Evolutionary conservation across 2,329 filamentous ascomycete genomes (phyloP).

Genomic region (Botryotinia convoluta): DNA sequence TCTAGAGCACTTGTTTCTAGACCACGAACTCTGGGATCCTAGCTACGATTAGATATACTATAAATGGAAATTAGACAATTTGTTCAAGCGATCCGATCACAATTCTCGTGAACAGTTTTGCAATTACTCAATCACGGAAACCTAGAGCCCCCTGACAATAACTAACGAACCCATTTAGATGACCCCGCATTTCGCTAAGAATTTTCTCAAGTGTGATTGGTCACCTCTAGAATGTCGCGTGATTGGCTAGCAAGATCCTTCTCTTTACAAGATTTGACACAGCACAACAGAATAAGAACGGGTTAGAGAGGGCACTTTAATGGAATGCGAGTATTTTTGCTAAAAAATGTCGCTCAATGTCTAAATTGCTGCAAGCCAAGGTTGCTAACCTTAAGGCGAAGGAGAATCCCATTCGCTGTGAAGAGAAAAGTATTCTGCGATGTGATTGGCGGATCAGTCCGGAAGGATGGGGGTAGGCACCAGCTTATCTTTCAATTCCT

Average conservation of each 20-base stretch:
- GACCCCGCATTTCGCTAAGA: neutral
- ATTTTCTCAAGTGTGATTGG: neutral
- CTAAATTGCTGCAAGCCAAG: neutral
- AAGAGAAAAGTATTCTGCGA: neutral
- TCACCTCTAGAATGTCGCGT: neutral
- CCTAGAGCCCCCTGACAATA: neutral
- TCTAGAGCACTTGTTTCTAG: neutral
- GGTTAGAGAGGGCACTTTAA: neutral
- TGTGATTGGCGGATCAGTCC: neutral
- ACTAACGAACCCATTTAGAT: neutral
- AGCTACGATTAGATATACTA: neutral
- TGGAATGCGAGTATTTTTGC: neutral
- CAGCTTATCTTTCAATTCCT: neutral
- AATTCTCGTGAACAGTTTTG: rapidly evolving
- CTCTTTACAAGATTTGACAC: neutral
- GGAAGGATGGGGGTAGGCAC: neutral
- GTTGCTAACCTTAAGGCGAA: neutral
- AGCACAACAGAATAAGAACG: neutral
- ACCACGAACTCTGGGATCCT: rapidly evolving
- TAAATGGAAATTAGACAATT: too few relatives aligned
- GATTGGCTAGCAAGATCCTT: neutral
- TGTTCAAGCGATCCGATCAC: rapidly evolving
- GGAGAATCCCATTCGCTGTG: neutral
- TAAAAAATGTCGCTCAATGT: neutral
- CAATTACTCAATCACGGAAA: rapidly evolving